These are phyloP conservation scores for Blastomyces gilchristii DNA, from an alignment of 2,329 filamentous ascomycete species.

Conservation along the genomic window DNA sequence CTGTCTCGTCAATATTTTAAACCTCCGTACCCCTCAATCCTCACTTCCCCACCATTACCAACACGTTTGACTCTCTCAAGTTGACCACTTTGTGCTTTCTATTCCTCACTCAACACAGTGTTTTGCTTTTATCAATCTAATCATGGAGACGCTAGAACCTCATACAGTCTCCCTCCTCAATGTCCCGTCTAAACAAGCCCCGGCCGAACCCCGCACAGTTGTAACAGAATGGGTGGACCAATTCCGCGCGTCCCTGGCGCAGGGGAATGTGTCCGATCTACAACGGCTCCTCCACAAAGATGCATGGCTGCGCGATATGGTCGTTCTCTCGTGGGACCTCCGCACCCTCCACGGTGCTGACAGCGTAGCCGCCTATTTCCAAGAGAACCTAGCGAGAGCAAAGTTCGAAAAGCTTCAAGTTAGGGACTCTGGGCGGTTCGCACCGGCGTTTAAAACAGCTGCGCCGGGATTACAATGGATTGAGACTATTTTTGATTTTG, in stretches of 20 bases:
- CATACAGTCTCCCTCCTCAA: neutral
- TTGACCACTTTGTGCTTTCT: neutral
- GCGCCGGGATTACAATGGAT: conserved; percentile 27
- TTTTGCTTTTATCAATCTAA: neutral
- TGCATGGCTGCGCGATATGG: conserved; percentile 35
- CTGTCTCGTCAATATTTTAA: too few relatives aligned
- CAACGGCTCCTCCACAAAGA: conserved; percentile 26
- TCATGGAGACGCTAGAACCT: too few relatives aligned
- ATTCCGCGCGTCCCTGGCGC: conserved; percentile 10
- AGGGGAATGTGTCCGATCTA: conserved; percentile 9
- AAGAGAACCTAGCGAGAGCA: conserved; percentile 19
- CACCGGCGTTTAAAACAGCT: conserved; percentile 22
- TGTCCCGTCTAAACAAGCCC: neutral
- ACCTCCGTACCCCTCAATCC: neutral
- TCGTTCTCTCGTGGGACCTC: conserved; percentile 33
- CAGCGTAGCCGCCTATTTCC: conserved; percentile 26
- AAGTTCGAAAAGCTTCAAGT: conserved; percentile 25
- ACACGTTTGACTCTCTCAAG: neutral
- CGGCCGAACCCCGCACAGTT: neutral
- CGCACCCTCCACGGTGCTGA: conserved; percentile 26
- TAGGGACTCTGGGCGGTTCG: conserved; percentile 26
- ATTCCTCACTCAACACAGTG: neutral
- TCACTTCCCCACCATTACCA: neutral
- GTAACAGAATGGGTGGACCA: conserved; percentile 3
- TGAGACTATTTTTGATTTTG: conserved; percentile 32